Evolutionary conservation across 768 basidiomycete genomes (phyloP).

Genomic region (Auriscalpium orientale): DNA sequence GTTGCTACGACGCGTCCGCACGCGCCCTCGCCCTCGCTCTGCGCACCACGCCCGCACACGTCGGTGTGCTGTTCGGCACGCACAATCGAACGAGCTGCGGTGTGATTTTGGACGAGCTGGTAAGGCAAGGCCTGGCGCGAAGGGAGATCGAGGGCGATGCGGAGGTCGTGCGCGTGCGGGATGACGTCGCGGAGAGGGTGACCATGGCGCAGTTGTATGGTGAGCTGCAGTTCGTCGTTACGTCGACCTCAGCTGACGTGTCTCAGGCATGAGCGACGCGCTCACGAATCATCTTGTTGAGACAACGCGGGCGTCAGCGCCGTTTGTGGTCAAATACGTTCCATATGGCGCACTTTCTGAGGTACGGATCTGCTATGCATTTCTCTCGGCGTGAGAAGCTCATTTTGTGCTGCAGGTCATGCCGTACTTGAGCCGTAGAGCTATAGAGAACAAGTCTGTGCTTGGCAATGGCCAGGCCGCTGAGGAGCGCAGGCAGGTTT

Average conservation of each 20-base stretch:
- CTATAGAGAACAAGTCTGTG: constrained; percentile 89
- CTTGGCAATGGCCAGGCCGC: constrained; percentile 65
- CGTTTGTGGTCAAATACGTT: constrained; percentile 78
- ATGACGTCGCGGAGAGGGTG: constrained; percentile 56
- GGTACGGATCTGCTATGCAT: constrained; percentile 24
- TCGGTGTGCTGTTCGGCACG: constrained; percentile 80
- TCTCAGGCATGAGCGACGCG: constrained; percentile 79
- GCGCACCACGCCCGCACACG: constrained; percentile 36
- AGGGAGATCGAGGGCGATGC: constrained; percentile 18
- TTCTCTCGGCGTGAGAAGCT: constrained; percentile 7
- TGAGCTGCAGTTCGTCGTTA: constrained; percentile 24
- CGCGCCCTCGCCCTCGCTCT: constrained; percentile 48
- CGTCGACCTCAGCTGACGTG: not conserved
- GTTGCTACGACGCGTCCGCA: constrained; percentile 60
- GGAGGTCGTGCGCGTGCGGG: constrained; percentile 32
- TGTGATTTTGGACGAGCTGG: constrained; percentile 54
- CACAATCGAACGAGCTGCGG: constrained; percentile 73
- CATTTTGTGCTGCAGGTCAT: constrained; percentile 48
- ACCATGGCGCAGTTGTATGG: constrained; percentile 81
- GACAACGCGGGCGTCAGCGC: constrained; percentile 42
- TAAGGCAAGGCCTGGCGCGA: constrained; percentile 41
- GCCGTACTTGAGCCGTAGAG: constrained; percentile 84
- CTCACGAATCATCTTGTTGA: constrained; percentile 64
- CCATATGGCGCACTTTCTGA: constrained; percentile 71
- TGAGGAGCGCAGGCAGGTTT: constrained; percentile 51